phyloP scores from a whole-genome alignment of 345 rosid genomes.

The Rhodamnia rubescens region DNA sequence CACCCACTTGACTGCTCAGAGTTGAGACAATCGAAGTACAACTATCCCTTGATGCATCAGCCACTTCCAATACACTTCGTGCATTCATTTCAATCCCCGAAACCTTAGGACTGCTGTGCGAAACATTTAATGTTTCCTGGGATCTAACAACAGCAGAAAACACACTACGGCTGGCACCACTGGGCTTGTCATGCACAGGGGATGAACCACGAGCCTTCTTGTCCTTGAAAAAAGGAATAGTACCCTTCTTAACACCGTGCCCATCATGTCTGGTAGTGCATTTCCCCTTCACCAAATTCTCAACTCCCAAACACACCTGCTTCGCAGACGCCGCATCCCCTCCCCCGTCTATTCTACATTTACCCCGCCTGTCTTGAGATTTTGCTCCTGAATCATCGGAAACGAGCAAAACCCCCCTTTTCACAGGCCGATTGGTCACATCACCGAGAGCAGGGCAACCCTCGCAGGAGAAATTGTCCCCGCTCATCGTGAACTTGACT shows the following conservation, averaged over 20 bases:
- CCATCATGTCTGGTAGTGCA: slow-evolving; percentile 3
- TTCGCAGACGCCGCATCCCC: slow-evolving; percentile 20
- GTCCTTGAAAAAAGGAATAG: not conserved
- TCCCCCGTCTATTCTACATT: slow-evolving; percentile 4
- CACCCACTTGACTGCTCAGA: slow-evolving; percentile 3
- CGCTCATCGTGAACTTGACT: slow-evolving; percentile 30
- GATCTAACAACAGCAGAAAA: slow-evolving; percentile 3
- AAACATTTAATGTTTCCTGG: slow-evolving; percentile 14
- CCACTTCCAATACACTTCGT: slow-evolving; percentile 11
- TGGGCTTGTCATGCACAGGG: not conserved
- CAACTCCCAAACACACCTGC: slow-evolving; percentile 31
- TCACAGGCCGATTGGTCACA: slow-evolving; percentile 34
- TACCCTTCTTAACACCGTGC: slow-evolving; percentile 3
- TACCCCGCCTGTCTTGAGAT: slow-evolving; percentile 19
- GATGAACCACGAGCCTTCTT: slow-evolving; percentile 9
- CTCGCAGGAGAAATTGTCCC: slow-evolving; percentile 22
- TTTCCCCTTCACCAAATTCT: slow-evolving; percentile 27
- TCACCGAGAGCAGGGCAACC: slow-evolving; percentile 33
- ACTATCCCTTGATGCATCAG: slow-evolving; percentile 16
- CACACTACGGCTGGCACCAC: not conserved
- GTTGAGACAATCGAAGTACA: slow-evolving; percentile 22
- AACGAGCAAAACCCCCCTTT: slow-evolving; percentile 37
- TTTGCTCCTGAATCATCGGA: slow-evolving; percentile 18
- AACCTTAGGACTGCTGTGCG: not conserved
- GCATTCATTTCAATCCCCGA: slow-evolving; percentile 8